Percentiles rank a stretch among this genome's conserved stretches.
Evolutionary conservation across 495 filamentous ascomycete genomes (phyloP).

Genomic region (Neurospora sp.): DNA sequence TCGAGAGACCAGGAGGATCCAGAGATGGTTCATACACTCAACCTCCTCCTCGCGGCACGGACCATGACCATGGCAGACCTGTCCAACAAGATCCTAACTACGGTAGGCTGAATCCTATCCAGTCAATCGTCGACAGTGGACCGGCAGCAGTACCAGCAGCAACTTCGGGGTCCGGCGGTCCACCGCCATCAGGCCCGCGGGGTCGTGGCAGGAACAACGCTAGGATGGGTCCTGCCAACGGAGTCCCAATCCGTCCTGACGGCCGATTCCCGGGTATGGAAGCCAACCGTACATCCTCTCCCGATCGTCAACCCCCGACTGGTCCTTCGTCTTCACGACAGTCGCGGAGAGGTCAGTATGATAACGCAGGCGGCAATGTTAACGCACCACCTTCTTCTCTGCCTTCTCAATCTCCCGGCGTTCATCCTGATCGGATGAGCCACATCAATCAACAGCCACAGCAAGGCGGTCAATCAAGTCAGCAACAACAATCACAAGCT

Average conservation of each 20-base stretch:
- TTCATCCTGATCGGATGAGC: conserved; percentile 36
- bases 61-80: conserved; percentile 48
- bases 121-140: conserved; percentile 34
- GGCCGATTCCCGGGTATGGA: conserved; percentile 24
- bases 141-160: background rate
- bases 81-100: conserved; percentile 51
- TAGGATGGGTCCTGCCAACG: conserved; percentile 21
- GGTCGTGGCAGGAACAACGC: conserved; percentile 35
- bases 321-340: conserved; percentile 35
- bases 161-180: conserved; percentile 15
- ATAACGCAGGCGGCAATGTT: conserved; percentile 10
- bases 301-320: conserved; percentile 38
- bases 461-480: background rate
- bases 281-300: conserved; percentile 29
- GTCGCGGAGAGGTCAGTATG: conserved; percentile 27
- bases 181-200: conserved; percentile 65
- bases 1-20: conserved; percentile 24
- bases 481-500: conserved; percentile 7
- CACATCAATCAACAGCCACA: conserved; percentile 18
- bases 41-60: conserved; percentile 23
- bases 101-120: conserved; percentile 46
- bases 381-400: conserved; percentile 20
- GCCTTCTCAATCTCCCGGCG: conserved; percentile 18
- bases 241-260: conserved; percentile 26
- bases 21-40: conserved; percentile 20